Evolutionary conservation across 805 yeast genomes (phyloP).

Genomic region (Scheffersomyces coipomensis): DNA sequence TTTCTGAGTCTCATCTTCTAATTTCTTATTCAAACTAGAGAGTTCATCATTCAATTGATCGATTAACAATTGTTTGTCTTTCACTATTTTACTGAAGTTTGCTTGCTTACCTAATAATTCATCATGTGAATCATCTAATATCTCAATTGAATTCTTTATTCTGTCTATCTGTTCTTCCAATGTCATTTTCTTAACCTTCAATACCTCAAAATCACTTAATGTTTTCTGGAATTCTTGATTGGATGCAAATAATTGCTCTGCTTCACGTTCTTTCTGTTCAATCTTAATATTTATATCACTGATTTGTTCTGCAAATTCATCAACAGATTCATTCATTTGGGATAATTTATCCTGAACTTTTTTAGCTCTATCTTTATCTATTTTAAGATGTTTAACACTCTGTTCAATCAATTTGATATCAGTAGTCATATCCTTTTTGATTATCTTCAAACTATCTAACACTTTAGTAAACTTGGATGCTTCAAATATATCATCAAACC

Average conservation of each 20-base stretch:
- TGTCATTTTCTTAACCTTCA: constrained; percentile 46
- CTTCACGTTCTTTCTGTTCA: constrained; percentile 50
- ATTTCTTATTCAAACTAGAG: constrained; percentile 16
- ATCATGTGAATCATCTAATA: constrained; percentile 41
- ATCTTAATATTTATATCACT: constrained; percentile 49
- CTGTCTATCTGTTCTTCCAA: constrained; percentile 52
- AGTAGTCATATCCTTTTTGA: constrained; percentile 72
- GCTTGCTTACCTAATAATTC: constrained; percentile 25
- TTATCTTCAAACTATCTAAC: constrained; percentile 69
- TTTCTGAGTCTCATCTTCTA: constrained; percentile 18
- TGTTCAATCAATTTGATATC: constrained; percentile 78
- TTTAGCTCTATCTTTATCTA: constrained; percentile 72
- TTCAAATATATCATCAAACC: constrained; percentile 95
- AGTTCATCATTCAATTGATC: constrained; percentile 2
- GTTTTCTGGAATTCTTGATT: constrained; percentile 81
- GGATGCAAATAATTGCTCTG: constrained; percentile 64
- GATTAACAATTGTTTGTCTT: constrained; percentile 14
- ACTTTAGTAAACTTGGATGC: constrained; percentile 92
- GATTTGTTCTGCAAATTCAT: constrained; percentile 45
- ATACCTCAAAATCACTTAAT: constrained; percentile 59
- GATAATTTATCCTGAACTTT: constrained; percentile 50
- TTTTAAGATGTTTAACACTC: constrained; percentile 71
- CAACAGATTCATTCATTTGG: constrained; percentile 43
- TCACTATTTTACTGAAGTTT: constrained; percentile 24
- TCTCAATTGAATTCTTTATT: constrained; percentile 44